A percentile compares a stretch with the other conserved stretches of the same genome.
Conservation (phyloP, 257 asterid species). For the Solanum dulcamara region DNA sequence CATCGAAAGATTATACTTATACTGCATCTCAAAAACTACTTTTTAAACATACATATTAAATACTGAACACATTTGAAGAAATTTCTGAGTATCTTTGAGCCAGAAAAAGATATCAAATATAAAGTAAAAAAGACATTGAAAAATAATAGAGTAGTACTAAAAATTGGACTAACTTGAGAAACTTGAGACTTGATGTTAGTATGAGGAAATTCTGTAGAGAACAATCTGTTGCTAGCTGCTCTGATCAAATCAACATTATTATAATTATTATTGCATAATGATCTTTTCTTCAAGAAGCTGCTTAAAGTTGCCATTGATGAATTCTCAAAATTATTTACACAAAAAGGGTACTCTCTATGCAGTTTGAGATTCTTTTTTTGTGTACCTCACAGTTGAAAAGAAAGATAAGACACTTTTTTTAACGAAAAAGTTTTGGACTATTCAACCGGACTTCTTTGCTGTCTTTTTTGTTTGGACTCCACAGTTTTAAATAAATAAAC, state of each 20-base stretch:
- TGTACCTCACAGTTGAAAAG: not conserved
- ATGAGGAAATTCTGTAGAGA: conserved; percentile 43
- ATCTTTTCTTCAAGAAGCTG: conserved; percentile 20
- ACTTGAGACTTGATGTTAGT: conserved; percentile 74
- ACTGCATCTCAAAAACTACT: not conserved
- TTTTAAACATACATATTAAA: no score
- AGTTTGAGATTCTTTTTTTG: not conserved
- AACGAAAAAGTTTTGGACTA: not conserved
- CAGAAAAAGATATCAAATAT: no score
- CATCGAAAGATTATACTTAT: not conserved
- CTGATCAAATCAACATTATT: conserved; percentile 6
- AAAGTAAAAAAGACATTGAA: not conserved
- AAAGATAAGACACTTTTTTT: not conserved
- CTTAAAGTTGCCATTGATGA: conserved; percentile 46
- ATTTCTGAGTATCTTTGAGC: not conserved
- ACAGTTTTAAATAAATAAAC: no score
- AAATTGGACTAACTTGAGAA: conserved; percentile 37
- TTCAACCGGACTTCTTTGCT: not conserved
- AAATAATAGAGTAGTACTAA: not conserved
- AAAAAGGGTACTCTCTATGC: no score
- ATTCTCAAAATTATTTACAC: not conserved
- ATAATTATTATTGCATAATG: conserved; percentile 11
- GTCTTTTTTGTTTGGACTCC: not conserved
- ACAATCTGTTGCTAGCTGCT: conserved; percentile 3
- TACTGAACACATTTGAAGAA: not conserved